Base-by-base conservation (phyloP, 306 rosid species). In the Trifolium repens region DNA sequence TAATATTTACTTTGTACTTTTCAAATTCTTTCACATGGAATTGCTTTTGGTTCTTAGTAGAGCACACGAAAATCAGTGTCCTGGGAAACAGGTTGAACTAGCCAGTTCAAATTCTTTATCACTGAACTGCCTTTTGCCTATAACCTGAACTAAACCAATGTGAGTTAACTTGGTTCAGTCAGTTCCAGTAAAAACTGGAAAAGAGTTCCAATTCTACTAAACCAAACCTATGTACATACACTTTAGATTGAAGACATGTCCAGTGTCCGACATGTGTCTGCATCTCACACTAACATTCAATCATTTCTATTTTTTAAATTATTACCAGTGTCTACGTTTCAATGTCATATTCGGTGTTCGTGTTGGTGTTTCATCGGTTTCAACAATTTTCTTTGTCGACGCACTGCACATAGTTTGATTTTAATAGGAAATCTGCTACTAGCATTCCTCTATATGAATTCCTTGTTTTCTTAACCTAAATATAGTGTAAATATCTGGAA, bases 1-100 rank as follows among this genome's bases (percentile, higher is more conserved):
- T 96, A 90, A 78, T 53, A 9, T 65, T 65, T 50, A 80, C 27
- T 46, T 59, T 4, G 35, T 54, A 39, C 37, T 76, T 77, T 71
- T 17, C 62, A 52, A 73, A 63, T 74, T 74, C 24, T 70, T 69
- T 73, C 59, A 32, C 37, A 9, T 61, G n/a, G 67, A 52, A 69
- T 22, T 69, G 10, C 30, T 71, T 37, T 16, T 55, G 52, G 16
- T 13, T 50, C 19, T n/a, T 50, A 50, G 37, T 60, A 4, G 22
- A 30, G 22, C n/a, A 73, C 61, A 43, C 15, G 39, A 30, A 71
- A 54, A 7, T 37, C 27, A 57, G 60, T 72, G 66, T 17, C 42
- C 49, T 24, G 39, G 8, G 64, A 46, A 67, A 27, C n/a, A 1
- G 49, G 58, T 19, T 17, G 61, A 32, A 65, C 54, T 30, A 15